phyloP scores from a whole-genome alignment of 2,329 filamentous ascomycete genomes.

The Trichoderma sp. region DNA sequence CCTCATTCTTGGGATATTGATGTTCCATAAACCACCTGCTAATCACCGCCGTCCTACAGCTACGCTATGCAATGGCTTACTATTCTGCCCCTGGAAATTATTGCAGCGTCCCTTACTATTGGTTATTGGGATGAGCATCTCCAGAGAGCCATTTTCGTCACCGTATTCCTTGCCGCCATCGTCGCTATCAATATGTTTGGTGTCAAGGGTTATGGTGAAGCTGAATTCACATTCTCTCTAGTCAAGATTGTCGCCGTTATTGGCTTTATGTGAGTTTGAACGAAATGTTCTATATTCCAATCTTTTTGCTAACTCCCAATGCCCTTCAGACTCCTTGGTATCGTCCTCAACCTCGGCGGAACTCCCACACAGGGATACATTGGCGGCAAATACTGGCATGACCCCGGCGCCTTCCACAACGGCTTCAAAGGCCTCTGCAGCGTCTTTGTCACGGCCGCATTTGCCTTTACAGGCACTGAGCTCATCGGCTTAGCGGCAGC shows the following conservation, averaged over 20 bases:
- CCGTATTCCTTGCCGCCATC: slow-evolving; percentile 76
- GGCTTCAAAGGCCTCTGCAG: slow-evolving; percentile 81
- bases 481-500: slow-evolving; percentile 75
- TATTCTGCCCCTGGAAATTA: slow-evolving; percentile 80
- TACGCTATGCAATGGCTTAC: slow-evolving; percentile 89
- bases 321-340: slow-evolving; percentile 69
- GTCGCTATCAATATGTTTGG: slow-evolving; percentile 84
- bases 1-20: not conserved
- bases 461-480: slow-evolving; percentile 75
- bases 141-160: slow-evolving; percentile 74
- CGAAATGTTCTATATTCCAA: not conserved
- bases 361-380: slow-evolving; percentile 74
- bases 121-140: slow-evolving; percentile 72
- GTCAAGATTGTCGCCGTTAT: slow-evolving; percentile 85
- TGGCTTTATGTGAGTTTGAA: slow-evolving; percentile 72
- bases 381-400: slow-evolving; percentile 72
- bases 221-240: slow-evolving; percentile 83
- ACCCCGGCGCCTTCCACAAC: slow-evolving; percentile 79
- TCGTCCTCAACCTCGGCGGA: slow-evolving; percentile 82
- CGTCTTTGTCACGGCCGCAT: slow-evolving; percentile 75
- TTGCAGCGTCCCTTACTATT: slow-evolving; percentile 82
- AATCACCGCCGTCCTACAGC: slow-evolving; percentile 42
- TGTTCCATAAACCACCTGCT: not conserved
- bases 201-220: slow-evolving; percentile 85
- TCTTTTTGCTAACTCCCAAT: not conserved